A percentile compares a stretch with the other conserved stretches of the same genome.
Evolutionary conservation across 345 rosid species (phyloP).

Genomic region (Citrus cavaleriei): DNA sequence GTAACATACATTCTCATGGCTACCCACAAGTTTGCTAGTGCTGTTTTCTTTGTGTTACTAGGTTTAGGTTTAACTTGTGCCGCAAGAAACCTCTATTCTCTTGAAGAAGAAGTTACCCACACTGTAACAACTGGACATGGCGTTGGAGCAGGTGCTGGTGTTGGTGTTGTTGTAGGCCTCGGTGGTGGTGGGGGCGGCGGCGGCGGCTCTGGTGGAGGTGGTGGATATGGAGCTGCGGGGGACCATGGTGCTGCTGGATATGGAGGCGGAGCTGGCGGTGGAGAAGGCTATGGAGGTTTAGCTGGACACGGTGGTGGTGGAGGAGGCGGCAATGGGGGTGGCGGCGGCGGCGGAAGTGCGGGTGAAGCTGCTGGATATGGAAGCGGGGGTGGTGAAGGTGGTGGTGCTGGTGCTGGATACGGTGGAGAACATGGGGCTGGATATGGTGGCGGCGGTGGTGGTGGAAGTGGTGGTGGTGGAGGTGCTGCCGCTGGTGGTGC

Average conservation of each 20-base stretch:
- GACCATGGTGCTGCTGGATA: slow-evolving; percentile 19
- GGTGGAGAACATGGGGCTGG: slow-evolving; percentile 10
- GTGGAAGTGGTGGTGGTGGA: slow-evolving; percentile 13
- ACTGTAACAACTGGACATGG: slow-evolving; percentile 8
- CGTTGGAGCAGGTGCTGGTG: slow-evolving; percentile 18
- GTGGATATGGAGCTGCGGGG: slow-evolving; percentile 22
- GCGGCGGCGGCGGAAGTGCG: slow-evolving; percentile 20
- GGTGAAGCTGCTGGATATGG: slow-evolving; percentile 25
- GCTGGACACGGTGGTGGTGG: slow-evolving; percentile 27
- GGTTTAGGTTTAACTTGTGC: slow-evolving; percentile 40
- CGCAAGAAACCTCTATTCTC: slow-evolving; percentile 31
- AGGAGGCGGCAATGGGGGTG: slow-evolving; percentile 17
- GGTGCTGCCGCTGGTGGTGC: slow-evolving; percentile 10
- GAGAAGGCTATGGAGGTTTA: slow-evolving; percentile 21
- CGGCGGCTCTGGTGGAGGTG: slow-evolving; percentile 22
- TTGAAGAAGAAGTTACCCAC: slow-evolving; percentile 23
- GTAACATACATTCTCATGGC: slow-evolving; percentile 25
- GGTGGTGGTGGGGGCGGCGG: slow-evolving; percentile 16
- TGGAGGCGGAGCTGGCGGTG: slow-evolving; percentile 15
- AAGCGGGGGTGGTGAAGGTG: slow-evolving; percentile 16
- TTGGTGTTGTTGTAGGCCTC: slow-evolving; percentile 8
- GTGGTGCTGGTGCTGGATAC: slow-evolving; percentile 3
- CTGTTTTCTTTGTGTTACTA: slow-evolving; percentile 28
- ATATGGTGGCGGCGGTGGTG: slow-evolving; percentile 19
- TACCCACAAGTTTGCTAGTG: slow-evolving; percentile 7